Evolutionary conservation across 176 grass and related monocot genomes (phyloP).

Genomic region (Echinochloa phyllopogon): DNA sequence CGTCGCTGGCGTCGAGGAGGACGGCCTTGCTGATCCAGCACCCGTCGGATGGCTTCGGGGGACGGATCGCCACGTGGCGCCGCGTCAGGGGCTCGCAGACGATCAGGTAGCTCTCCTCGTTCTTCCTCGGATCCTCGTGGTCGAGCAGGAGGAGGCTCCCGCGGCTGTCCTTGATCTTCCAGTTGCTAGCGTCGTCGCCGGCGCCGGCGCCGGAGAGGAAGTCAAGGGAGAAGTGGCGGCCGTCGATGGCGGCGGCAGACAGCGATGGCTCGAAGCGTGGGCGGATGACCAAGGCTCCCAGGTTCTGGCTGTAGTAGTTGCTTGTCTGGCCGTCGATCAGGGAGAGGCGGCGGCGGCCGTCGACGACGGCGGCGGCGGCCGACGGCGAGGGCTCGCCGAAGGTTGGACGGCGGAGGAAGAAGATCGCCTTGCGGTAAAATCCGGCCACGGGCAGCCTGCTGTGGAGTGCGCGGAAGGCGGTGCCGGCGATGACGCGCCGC

Average conservation of each 20-base stretch:
- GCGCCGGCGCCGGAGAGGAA: neutral
- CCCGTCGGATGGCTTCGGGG: too few relatives aligned
- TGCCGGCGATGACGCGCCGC: neutral
- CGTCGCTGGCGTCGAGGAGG: too few relatives aligned
- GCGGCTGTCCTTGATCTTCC: neutral
- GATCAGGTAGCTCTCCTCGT: neutral
- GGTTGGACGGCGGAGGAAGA: too few relatives aligned
- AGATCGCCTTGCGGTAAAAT: neutral
- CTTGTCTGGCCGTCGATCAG: too few relatives aligned
- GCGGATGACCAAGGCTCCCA: too few relatives aligned
- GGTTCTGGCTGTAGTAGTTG: fast-evolving
- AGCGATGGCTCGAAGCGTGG: neutral
- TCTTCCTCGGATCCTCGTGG: neutral
- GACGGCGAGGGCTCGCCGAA: too few relatives aligned
- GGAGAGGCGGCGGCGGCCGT: too few relatives aligned
- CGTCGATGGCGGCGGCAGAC: neutral
- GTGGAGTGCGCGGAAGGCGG: neutral
- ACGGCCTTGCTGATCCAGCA: too few relatives aligned
- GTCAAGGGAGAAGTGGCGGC: neutral
- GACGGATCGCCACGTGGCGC: too few relatives aligned
- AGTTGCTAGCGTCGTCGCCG: neutral
- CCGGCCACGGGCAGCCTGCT: neutral
- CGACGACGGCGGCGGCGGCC: too few relatives aligned
- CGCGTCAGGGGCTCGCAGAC: too few relatives aligned
- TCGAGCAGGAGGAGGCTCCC: neutral